Conservation (phyloP, 164 flowering plant species). For the Vitis rotundifolia region DNA sequence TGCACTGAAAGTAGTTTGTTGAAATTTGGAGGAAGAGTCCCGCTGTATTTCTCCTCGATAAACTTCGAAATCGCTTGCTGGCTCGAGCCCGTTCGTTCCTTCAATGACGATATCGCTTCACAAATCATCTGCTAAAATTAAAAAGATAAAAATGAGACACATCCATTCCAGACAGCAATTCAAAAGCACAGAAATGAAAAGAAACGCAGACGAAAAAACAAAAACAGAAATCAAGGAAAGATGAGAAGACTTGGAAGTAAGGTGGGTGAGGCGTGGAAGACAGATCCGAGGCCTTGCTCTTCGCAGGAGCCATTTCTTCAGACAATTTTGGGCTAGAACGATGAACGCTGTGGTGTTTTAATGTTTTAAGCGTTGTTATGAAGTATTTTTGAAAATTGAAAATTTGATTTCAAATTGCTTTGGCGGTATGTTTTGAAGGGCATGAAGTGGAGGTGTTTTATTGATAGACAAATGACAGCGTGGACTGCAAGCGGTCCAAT, state of each 20-base stretch:
- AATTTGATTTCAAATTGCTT: no score
- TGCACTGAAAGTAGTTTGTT: slow-evolving; percentile 39
- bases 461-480: no score
- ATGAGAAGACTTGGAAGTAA: slow-evolving; percentile 24
- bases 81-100: slow-evolving; percentile 58
- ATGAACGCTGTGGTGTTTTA: no score
- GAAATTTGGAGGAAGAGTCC: slow-evolving; percentile 39
- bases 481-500: no score
- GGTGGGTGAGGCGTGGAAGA: slow-evolving; percentile 30
- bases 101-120: slow-evolving; percentile 46
- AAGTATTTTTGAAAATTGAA: no score
- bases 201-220: neutral
- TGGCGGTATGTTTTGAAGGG: no score
- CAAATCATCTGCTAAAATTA: slow-evolving; percentile 40
- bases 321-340: neutral
- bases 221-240: neutral
- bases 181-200: neutral
- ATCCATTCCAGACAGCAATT: neutral
- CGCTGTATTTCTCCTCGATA: slow-evolving; percentile 41
- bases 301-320: slow-evolving; percentile 2
- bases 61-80: slow-evolving; percentile 49
- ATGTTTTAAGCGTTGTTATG: no score
- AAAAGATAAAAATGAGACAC: neutral
- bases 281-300: slow-evolving; percentile 5
- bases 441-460: no score